Evolutionary conservation across 2,329 filamentous ascomycete genomes (phyloP), one percentile per base, ranked within the genome.

Genomic region (Diaporthe ampelina): DNA sequence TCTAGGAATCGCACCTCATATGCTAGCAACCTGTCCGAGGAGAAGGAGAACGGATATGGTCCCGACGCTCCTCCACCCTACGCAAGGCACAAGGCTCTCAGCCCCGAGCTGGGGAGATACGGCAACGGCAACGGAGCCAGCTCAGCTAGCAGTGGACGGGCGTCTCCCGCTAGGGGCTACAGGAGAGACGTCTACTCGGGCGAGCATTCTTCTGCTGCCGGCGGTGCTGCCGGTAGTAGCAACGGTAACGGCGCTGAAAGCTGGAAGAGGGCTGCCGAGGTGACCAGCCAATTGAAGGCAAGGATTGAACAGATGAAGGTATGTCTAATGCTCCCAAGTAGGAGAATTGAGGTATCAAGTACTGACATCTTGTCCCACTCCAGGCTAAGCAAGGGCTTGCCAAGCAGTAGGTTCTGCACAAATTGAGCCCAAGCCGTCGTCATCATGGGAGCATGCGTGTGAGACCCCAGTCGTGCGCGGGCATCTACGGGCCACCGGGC

Each of bases 261-360:
- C 82, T 99, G 97, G 97, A 97, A 95, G 86, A 89, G 97, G 78
- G 97, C 97, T 24, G 97, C 97, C 2, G 97, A 99, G 86, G 97
- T 99, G 74, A 99, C 97, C 72, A 98, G 95, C 84, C 97, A 98
- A 83, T 84, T 99, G 80, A 99, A 98, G 87, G 95, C 96, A 70
- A 91, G 97, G 82, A 99, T 99, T 83, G 97, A 98, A 87, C 94
- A 97, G 88, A 99, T 99, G 97, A 99, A 98, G 89, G 91, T 90
- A 80, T 78, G 85, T 80, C 56, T 35, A 19, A 29, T 10, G 21
- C 50, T 9, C 2, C 21, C n/a, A 10, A 7, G 2, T 37, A 11
- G 32, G 29, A 40, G 2, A 2, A 7, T 43, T 37, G 17, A 68
- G 35, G 4, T 17, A 10, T 32, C 21, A 32, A 50, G 13, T 32